These are phyloP conservation scores for Cryptosporidium felis DNA, from an alignment of 169 alveolate genomes.

Conservation along the genomic window DNA sequence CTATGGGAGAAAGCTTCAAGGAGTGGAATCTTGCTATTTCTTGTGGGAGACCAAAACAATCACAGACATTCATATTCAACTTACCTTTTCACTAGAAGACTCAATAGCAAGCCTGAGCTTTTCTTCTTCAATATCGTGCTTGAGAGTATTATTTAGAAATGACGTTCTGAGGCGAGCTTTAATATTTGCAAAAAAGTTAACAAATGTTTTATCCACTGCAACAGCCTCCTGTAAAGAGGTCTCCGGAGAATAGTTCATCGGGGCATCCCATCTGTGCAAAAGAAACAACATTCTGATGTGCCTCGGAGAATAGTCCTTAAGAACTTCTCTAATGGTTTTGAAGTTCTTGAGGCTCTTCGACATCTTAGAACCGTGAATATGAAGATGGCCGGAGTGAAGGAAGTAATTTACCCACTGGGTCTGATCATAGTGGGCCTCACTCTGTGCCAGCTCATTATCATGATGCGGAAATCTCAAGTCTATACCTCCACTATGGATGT, in stretches of 20 bases:
- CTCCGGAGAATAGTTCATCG: conserved; percentile 85
- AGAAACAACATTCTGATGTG: conserved; percentile 90
- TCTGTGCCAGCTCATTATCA: conserved; percentile 98
- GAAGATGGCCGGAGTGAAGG: conserved; percentile 97
- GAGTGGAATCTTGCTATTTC: conserved; percentile 77
- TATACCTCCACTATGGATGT: conserved; percentile 98
- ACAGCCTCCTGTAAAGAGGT: conserved; percentile 90
- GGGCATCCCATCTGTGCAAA: conserved; percentile 88
- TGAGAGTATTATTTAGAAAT: conserved; percentile 76
- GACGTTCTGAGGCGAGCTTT: conserved; percentile 84
- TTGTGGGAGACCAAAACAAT: neutral
- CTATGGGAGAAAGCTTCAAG: conserved; percentile 73
- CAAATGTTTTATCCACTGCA: conserved; percentile 89
- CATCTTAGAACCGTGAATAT: conserved; percentile 98
- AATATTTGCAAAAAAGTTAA: conserved; percentile 90
- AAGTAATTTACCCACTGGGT: conserved; percentile 93
- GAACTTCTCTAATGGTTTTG: conserved; percentile 90
- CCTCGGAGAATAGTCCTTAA: conserved; percentile 81
- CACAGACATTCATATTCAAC: conserved; percentile 74
- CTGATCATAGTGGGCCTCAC: conserved; percentile 95
- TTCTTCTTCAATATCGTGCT: conserved; percentile 79
- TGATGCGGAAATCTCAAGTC: conserved; percentile 99
- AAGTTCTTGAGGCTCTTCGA: conserved; percentile 96
- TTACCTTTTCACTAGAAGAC: conserved; percentile 79
- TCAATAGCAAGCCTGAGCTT: conserved; percentile 75